Evolutionary conservation across 192 early-diverging fungal genomes (phyloP), one percentile per base, ranked within the genome.

Genomic region (Bifiguratus adelaidae): DNA sequence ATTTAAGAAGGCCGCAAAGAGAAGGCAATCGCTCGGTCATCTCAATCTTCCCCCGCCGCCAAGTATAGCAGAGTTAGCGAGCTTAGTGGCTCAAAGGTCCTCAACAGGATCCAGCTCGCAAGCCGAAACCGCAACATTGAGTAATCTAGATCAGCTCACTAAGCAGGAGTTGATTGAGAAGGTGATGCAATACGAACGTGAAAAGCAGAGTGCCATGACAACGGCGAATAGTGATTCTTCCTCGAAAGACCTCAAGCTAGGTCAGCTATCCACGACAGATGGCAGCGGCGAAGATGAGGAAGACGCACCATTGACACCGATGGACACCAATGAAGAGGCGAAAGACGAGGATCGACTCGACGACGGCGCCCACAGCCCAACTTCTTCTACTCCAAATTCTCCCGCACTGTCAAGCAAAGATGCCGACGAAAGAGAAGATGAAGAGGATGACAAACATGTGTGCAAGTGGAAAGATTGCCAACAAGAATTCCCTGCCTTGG

Each of bases 401-500:
- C 38, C 49, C n/a, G 28, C 49, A 18, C 49, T 51, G 5, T 51
- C 49, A 19, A 26, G 24, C 3, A 38, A 52, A 1, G 41, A 50
- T 38, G 21, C 36, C 7, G 29, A 23, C 9, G 53, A 38, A 35
- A 27, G 44, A 23, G 48, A 58, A 48, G 34, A 51, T 8, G 52
- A 49, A 18, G 58, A 60, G 33, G 58, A 60, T 2, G 41, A 45
- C 12, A 41, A 37, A 38, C 63, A 61, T 40, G 54, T 46, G 13
- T 76, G 74, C 53, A 59, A 61, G 25, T 78, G 75, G 75, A 58
- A 62, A 55, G 63, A 51, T 21, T 78, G 75, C 38, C 48, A 55
- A 29, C 56, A 65, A 20, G 66, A 67, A 24, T 63, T 64, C 33
- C 40, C 25, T 16, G 54, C 52, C 3, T 50, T 78, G 7, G 69